Base-by-base conservation (phyloP, 1,284 basidiomycete genomes). In the Fistulinella staudtii region DNA sequence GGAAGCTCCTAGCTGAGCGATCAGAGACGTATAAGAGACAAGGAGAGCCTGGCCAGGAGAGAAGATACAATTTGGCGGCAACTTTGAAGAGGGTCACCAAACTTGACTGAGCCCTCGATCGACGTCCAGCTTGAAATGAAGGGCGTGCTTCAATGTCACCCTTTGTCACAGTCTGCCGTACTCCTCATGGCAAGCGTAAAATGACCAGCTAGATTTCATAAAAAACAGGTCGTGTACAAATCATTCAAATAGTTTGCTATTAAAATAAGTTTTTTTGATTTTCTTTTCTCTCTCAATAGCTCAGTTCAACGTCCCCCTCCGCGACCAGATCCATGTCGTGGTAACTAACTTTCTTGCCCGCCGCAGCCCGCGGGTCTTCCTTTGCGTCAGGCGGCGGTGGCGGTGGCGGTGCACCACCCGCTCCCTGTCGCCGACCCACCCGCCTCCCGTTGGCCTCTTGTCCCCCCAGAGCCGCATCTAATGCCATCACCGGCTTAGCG, bases 311-410 rank as follows among this genome's bases (percentile, higher is more conserved):
- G 60, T 90, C 87, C 18, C 88, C 87, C 75, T 90, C 87, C 25
- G 87, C 87, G 52, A 90, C 88, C 58, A 85, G 68, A 68, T 90
- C 87, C 84, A 90, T 89, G 64, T 90, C 88, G 60, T 90, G 84
- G 59, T 90, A 90, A 67, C 86, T 89, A 46, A 90, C 77, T 65
- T 86, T 79, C 69, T 79, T 81, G 21, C 88, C 87, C 28, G 83
- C 83, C 30, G 82, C 80, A n/a, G 87, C 87, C 43, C 87, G 69
- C n/a, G 87, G 87, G 63, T 90, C 87, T 63, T 90, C 88, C 65
- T 88, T 89, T 25, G 84, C 88, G 67, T 90, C 84, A 42, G 86
- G 82, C 13, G 88, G 88, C 14, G 87, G 87, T 1, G 85, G 85
- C 2, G 84, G 83, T 3, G 76, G 77, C 1, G 76, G 76, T 60